phyloP scores from a whole-genome alignment of 306 rosid genomes.

The Erythrophleum fordii region DNA sequence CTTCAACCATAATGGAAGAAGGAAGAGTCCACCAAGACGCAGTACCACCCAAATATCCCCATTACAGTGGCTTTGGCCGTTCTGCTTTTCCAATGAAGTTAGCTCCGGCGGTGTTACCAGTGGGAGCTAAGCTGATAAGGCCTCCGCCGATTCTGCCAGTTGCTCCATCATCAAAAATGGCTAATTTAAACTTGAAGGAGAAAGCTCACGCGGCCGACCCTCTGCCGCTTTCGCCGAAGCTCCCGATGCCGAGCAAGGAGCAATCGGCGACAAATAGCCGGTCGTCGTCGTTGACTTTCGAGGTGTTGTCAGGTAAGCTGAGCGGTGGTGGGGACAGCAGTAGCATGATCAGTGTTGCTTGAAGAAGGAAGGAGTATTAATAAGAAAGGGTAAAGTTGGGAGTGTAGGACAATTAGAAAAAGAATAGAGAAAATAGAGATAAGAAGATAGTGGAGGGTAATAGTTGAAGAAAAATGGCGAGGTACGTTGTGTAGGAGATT shows the following conservation, averaged over 20 bases:
- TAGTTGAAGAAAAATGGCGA: slow-evolving; percentile 16
- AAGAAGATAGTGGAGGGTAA: background rate
- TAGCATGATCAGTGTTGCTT: slow-evolving; percentile 81
- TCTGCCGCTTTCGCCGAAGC: slow-evolving; percentile 57
- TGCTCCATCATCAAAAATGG: slow-evolving; percentile 75
- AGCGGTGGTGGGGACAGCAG: slow-evolving; percentile 54
- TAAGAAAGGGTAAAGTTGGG: too few relatives aligned
- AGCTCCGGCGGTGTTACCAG: slow-evolving; percentile 45
- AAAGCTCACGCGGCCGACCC: slow-evolving; percentile 41
- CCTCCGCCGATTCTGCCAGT: slow-evolving; percentile 71
- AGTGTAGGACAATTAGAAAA: too few relatives aligned
- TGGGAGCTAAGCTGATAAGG: slow-evolving; percentile 51
- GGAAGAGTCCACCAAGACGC: slow-evolving; percentile 51
- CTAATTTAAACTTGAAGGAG: slow-evolving; percentile 62
- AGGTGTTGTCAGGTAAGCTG: slow-evolving; percentile 58
- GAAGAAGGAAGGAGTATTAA: slow-evolving; percentile 15
- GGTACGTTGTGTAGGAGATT: slow-evolving; percentile 47
- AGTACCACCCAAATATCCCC: slow-evolving; percentile 40
- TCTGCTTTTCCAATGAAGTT: slow-evolving; percentile 46
- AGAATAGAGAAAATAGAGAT: background rate
- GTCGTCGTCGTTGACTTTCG: slow-evolving; percentile 54
- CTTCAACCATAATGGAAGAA: slow-evolving; percentile 57
- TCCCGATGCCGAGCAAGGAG: slow-evolving; percentile 43
- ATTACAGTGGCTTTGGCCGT: slow-evolving; percentile 46
- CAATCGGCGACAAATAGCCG: slow-evolving; percentile 41